Evolutionary conservation across 2,329 filamentous ascomycete genomes (phyloP).

Genomic region (Cercospora nicotianae): DNA sequence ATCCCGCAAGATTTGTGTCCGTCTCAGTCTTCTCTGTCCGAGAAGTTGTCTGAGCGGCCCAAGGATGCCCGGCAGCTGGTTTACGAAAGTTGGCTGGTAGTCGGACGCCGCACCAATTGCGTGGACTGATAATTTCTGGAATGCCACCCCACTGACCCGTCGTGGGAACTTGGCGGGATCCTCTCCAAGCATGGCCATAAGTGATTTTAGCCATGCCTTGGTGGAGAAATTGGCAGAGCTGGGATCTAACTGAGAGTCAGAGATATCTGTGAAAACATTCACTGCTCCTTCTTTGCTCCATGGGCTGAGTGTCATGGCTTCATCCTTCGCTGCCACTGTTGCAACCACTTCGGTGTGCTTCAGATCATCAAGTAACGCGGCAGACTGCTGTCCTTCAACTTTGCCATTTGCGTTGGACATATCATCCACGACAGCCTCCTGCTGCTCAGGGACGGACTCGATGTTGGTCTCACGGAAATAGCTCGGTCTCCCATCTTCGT

Average conservation of each 20-base stretch:
- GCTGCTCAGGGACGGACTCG: background rate
- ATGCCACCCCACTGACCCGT: background rate
- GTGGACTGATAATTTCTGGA: background rate
- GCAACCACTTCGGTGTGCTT: background rate
- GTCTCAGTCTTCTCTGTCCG: background rate
- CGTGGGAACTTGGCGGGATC: background rate
- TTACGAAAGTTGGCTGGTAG: background rate
- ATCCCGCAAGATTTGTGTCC: background rate
- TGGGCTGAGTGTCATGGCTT: background rate
- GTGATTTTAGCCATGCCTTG: background rate
- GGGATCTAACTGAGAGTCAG: background rate
- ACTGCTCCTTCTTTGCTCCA: background rate
- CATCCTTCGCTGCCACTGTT: background rate
- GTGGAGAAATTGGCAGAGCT: background rate
- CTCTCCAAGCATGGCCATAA: background rate
- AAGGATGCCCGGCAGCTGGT: background rate
- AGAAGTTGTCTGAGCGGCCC: background rate
- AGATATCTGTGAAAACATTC: background rate
- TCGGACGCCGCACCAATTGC: background rate
- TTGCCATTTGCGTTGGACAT: background rate
- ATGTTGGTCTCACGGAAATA: conserved; percentile 18
- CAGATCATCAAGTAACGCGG: background rate
- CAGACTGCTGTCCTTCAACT: background rate
- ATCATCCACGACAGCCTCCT: background rate
- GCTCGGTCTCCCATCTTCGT: conserved; percentile 16